These are phyloP conservation scores for Fomitopsis betulina DNA, from an alignment of 1,284 basidiomycete genomes.

Conservation along the genomic window DNA sequence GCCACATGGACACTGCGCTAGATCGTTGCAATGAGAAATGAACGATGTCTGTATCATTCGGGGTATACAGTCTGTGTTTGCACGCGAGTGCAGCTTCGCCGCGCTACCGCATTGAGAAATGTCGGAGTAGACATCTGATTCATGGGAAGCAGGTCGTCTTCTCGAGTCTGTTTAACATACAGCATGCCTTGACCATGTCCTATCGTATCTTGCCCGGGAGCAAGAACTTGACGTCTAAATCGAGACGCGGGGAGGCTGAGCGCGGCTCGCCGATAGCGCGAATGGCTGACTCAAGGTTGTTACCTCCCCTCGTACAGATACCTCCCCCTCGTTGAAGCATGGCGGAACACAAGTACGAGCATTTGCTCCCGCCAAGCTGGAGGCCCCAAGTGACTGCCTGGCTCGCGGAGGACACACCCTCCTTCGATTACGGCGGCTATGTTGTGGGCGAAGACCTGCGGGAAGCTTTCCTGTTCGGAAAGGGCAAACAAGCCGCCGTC, in stretches of 20 bases:
- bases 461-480: conserved; percentile 88
- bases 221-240: no score
- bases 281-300: background rate
- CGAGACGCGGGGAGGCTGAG: background rate
- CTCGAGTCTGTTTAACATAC: no score
- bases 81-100: no score
- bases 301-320: background rate
- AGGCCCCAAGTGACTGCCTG: conserved; percentile 76
- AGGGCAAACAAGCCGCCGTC: conserved; percentile 71
- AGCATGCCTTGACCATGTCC: no score
- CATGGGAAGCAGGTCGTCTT: no score
- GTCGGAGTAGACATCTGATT: no score
- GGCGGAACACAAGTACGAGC: conserved; percentile 40
- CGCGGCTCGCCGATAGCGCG: background rate
- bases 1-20: background rate
- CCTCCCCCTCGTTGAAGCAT: conserved; percentile 8
- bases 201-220: no score
- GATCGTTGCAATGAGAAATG: background rate
- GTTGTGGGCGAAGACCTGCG: conserved; percentile 91
- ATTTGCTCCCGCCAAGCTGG: conserved; percentile 91
- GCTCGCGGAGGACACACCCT: conserved; percentile 94
- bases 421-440: conserved; percentile 96
- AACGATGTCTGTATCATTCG: background rate
- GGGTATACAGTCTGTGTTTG: background rate
- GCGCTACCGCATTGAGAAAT: no score